Evolutionary conservation across 208 protist species (phyloP).

Genomic region (Blechomonas ayalai): DNA sequence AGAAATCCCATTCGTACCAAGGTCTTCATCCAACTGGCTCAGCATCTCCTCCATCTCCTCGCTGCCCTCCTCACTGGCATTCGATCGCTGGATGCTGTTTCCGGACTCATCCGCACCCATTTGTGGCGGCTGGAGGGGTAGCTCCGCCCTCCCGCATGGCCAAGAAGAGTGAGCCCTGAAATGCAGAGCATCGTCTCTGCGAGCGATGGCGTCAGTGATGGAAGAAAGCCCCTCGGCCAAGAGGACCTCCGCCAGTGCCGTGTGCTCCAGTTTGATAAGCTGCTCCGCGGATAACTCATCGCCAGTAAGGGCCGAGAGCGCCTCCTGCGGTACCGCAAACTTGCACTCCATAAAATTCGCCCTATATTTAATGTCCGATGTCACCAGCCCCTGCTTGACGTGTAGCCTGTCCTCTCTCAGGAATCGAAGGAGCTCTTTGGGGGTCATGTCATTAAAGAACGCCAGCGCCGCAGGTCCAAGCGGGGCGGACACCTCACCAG

Average conservation of each 20-base stretch:
- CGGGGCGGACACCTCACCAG: conserved; percentile 4
- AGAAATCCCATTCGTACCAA: no score
- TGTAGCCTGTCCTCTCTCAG: conserved; percentile 62
- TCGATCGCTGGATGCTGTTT: neutral
- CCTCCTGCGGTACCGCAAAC: conserved; percentile 69
- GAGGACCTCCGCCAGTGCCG: conserved; percentile 71
- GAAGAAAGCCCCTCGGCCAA: conserved; percentile 5
- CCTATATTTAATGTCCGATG: conserved; percentile 40
- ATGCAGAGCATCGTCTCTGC: conserved; percentile 5
- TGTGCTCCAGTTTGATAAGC: conserved; percentile 90
- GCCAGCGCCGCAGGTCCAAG: conserved; percentile 48
- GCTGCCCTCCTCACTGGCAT: neutral
- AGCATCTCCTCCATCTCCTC: neutral
- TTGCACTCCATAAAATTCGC: conserved; percentile 52
- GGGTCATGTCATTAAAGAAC: conserved; percentile 39
- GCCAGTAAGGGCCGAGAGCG: conserved; percentile 65
- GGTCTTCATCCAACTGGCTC: neutral
- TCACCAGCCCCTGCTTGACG: conserved; percentile 78
- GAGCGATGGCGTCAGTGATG: no score
- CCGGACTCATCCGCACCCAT: neutral
- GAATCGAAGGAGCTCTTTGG: conserved; percentile 68
- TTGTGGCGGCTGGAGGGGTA: neutral
- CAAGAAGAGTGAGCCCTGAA: neutral
- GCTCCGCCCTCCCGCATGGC: neutral
- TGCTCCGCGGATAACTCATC: conserved; percentile 73